phyloP scores from a whole-genome alignment of 2,329 filamentous ascomycete species.

The Exophiala aquamarina region DNA sequence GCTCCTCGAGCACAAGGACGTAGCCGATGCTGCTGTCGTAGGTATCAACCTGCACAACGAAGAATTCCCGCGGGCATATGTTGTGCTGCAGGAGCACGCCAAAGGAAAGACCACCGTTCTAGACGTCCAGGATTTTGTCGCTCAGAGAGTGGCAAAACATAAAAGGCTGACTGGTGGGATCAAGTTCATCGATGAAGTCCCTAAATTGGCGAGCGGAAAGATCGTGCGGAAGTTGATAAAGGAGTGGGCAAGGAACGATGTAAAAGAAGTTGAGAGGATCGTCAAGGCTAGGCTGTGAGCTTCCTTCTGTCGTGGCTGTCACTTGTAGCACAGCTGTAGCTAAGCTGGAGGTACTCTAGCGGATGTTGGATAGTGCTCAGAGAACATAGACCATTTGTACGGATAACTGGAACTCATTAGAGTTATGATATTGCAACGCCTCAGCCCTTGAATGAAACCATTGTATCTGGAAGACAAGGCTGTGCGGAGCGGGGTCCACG shows the following conservation, averaged over 20 bases:
- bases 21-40: constrained; percentile 57
- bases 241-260: constrained; percentile 52
- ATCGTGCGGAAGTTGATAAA: constrained; percentile 57
- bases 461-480: too few relatives aligned
- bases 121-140: constrained; percentile 38
- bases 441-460: too few relatives aligned
- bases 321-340: too few relatives aligned
- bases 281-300: constrained; percentile 60
- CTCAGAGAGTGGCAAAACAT: constrained; percentile 50
- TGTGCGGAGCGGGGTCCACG: too few relatives aligned
- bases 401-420: too few relatives aligned
- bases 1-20: constrained; percentile 51
- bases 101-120: constrained; percentile 46
- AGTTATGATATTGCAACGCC: too few relatives aligned
- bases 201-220: constrained; percentile 59
- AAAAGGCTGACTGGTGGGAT: constrained; percentile 54
- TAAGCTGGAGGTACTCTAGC: too few relatives aligned
- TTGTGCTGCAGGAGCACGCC: constrained; percentile 54
- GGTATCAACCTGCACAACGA: constrained; percentile 42
- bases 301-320: too few relatives aligned
- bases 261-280: constrained; percentile 61
- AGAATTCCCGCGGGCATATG: constrained; percentile 51
- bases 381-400: too few relatives aligned
- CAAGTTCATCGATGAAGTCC: constrained; percentile 56
- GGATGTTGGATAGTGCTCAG: too few relatives aligned